Evolutionary conservation across 2,329 filamentous ascomycete genomes (phyloP).

Genomic region (Fusarium humuli): DNA sequence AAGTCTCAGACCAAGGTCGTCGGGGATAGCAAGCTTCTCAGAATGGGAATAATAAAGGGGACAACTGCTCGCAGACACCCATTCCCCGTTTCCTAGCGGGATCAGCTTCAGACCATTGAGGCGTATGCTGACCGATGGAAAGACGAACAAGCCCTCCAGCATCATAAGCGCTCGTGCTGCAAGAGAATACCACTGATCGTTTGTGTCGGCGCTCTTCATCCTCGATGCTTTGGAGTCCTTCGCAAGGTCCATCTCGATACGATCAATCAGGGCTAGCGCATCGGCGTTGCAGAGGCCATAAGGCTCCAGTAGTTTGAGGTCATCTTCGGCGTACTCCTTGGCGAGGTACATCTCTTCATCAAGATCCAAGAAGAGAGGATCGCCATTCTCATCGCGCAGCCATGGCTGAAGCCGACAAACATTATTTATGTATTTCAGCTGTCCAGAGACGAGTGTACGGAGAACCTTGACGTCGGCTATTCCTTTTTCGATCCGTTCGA

Average conservation of each 20-base stretch:
- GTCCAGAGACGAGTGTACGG: conserved; percentile 5
- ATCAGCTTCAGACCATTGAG: conserved; percentile 22
- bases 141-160: neutral
- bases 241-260: conserved; percentile 21
- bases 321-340: conserved; percentile 21
- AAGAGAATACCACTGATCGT: conserved; percentile 31
- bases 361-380: conserved; percentile 34
- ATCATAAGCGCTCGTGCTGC: conserved; percentile 23
- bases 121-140: neutral
- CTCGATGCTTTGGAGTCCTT: neutral
- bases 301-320: neutral
- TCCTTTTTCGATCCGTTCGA: conserved; percentile 39
- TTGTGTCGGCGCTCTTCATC: conserved; percentile 23
- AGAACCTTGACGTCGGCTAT: conserved; percentile 27
- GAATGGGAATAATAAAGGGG: conserved; percentile 29
- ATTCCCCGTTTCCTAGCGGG: conserved; percentile 27
- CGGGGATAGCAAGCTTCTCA: conserved; percentile 16
- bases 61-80: conserved; percentile 25
- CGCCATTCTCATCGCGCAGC: conserved; percentile 22
- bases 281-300: conserved; percentile 24
- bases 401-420: conserved; percentile 18
- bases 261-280: neutral
- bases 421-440: conserved; percentile 12
- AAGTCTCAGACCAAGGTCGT: conserved; percentile 19
- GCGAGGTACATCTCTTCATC: conserved; percentile 32